Percentiles rank a stretch among this genome's conserved stretches.
These are phyloP conservation scores for Breynia disticha DNA, from an alignment of 441 rosid species.

Conservation along the genomic window DNA sequence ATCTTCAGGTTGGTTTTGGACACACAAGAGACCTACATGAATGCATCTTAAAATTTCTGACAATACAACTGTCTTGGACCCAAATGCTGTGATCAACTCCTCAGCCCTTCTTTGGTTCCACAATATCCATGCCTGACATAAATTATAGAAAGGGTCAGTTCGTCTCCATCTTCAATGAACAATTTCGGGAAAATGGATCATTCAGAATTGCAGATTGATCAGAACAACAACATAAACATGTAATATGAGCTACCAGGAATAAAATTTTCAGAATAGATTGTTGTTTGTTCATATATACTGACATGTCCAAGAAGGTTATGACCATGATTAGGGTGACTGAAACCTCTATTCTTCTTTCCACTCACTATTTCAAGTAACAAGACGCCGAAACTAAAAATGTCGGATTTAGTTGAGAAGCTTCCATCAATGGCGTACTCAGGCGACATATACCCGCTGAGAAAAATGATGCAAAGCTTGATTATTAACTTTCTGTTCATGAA, in stretches of 20 bases:
- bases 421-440: slow-evolving; percentile 19
- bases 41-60: slow-evolving; percentile 16
- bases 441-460: slow-evolving; percentile 16
- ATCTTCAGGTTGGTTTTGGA: slow-evolving; percentile 10
- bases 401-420: slow-evolving; percentile 15
- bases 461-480: background rate
- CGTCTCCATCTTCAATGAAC: background rate
- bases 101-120: slow-evolving; percentile 5
- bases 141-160: background rate
- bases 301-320: slow-evolving; percentile 17
- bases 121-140: slow-evolving; percentile 16
- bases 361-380: slow-evolving; percentile 14
- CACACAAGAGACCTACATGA: slow-evolving; percentile 14
- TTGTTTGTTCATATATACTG: background rate
- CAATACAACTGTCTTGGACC: background rate
- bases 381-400: slow-evolving; percentile 17
- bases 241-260: background rate
- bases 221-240: no score
- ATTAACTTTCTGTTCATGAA: no score
- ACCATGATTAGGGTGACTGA: slow-evolving; percentile 9
- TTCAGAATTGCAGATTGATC: no score
- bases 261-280: background rate
- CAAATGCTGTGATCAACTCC: slow-evolving; percentile 2
- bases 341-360: slow-evolving; percentile 17
- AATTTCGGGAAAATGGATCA: no score